A percentile compares a stretch with the other conserved stretches of the same genome.
Evolutionary conservation across 371 early-diverging fungal species (phyloP).

Genomic region (Entomophthora muscae): DNA sequence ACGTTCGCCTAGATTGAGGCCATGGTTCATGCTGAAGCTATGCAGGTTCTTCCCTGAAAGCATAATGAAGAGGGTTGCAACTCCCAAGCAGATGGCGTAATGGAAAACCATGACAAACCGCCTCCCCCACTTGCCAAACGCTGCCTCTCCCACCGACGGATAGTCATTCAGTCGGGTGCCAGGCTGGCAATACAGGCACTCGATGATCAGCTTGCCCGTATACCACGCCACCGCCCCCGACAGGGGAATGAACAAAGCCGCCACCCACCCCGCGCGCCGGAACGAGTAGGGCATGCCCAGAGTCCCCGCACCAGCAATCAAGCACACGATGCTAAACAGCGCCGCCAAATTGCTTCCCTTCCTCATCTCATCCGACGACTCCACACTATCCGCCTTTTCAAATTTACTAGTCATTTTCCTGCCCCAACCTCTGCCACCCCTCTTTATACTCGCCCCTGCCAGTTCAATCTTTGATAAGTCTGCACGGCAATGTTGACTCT

Average conservation of each 20-base stretch:
- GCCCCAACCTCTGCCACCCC: too few relatives aligned
- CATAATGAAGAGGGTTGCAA: conserved; percentile 32
- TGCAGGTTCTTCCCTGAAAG: conserved; percentile 22
- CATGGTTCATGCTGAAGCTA: neutral
- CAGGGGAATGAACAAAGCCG: conserved; percentile 7
- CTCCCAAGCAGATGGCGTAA: conserved; percentile 35
- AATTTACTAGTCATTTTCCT: neutral
- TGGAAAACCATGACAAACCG: conserved; percentile 28
- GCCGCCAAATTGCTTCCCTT: neutral
- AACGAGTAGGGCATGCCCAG: conserved; percentile 12
- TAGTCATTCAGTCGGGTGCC: conserved; percentile 11
- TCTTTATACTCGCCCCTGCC: too few relatives aligned
- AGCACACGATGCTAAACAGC: conserved; percentile 8
- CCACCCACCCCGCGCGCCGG: conserved; percentile 12
- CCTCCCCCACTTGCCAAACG: conserved; percentile 18
- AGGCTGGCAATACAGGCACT: conserved; percentile 20
- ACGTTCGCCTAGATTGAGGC: neutral
- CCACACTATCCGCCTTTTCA: neutral
- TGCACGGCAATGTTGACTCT: too few relatives aligned
- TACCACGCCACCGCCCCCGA: conserved; percentile 9
- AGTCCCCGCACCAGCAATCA: conserved; percentile 12
- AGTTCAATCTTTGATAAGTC: too few relatives aligned
- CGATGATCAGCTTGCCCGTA: conserved; percentile 11
- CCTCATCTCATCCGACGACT: neutral
- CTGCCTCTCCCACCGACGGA: conserved; percentile 19